Conservation (phyloP, 2,329 filamentous ascomycete species). For the Penicillium sp. region DNA sequence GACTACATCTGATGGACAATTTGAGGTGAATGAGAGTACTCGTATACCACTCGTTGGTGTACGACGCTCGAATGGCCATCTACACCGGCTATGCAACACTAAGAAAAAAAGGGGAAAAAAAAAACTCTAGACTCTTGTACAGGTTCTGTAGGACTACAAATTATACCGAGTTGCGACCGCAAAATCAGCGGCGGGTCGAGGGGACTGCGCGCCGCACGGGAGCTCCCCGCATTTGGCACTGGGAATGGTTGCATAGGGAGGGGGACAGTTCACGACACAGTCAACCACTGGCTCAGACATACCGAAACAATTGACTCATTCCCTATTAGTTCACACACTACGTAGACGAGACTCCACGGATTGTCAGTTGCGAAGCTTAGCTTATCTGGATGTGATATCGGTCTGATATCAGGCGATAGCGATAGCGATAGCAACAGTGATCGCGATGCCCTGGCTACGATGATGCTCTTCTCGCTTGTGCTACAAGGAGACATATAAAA, state of each 20-base stretch:
- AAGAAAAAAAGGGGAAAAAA: not conserved
- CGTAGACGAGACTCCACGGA: not conserved
- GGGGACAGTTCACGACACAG: not conserved
- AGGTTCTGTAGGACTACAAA: not conserved
- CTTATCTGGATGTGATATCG: not conserved
- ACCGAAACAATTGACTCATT: not conserved
- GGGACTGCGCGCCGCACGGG: not conserved
- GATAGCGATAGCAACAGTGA: not conserved
- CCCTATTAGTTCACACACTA: not conserved
- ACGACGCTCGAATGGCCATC: too few relatives aligned
- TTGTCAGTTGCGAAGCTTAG: not conserved
- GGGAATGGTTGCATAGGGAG: not conserved
- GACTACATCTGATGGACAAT: not conserved
- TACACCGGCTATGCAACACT: not conserved
- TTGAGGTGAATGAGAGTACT: too few relatives aligned
- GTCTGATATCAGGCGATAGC: too few relatives aligned
- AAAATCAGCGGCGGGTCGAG: not conserved
- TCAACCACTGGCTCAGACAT: not conserved
- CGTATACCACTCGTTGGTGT: too few relatives aligned
- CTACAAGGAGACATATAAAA: not conserved
- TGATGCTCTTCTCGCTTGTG: not conserved
- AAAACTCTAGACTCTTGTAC: not conserved
- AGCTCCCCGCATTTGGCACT: not conserved
- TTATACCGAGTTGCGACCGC: not conserved
- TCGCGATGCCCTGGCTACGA: not conserved